phyloP scores from a whole-genome alignment of 345 rosid genomes.

The Anastatica hierochuntica region DNA sequence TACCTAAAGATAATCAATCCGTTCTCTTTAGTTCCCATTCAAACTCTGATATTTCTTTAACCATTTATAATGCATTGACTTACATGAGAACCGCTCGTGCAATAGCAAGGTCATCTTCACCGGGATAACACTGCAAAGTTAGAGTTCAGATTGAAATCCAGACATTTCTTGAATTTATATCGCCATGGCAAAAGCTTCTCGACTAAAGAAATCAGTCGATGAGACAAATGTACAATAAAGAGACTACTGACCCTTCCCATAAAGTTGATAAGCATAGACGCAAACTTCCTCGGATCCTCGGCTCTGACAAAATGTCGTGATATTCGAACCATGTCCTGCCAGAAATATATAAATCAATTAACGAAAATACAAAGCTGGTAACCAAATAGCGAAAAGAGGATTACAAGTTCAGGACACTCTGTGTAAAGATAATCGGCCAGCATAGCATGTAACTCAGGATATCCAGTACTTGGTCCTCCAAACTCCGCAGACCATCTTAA shows the following conservation, averaged over 20 bases:
- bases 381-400: not conserved
- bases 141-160: not conserved
- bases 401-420: constrained; percentile 85
- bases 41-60: not conserved
- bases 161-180: too few relatives aligned
- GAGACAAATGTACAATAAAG: not conserved
- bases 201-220: not conserved
- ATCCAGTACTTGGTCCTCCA: constrained; percentile 58
- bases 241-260: constrained; percentile 79
- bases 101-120: constrained; percentile 94
- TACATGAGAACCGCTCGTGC: constrained; percentile 75
- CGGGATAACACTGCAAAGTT: constrained; percentile 88
- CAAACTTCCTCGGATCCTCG: constrained; percentile 57
- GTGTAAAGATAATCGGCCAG: constrained; percentile 81
- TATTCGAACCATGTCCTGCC: constrained; percentile 84
- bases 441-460: constrained; percentile 73
- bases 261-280: constrained; percentile 62
- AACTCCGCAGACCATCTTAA: constrained; percentile 91
- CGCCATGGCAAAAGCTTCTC: not conserved
- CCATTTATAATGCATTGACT: constrained; percentile 16
- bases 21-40: not conserved
- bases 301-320: constrained; percentile 87
- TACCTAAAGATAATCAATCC: constrained; percentile 34
- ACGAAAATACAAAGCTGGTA: not conserved
- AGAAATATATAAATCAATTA: not conserved